Base-by-base conservation (phyloP, 2,329 filamentous ascomycete genomes). In the Hypoxylon rubiginosum region DNA sequence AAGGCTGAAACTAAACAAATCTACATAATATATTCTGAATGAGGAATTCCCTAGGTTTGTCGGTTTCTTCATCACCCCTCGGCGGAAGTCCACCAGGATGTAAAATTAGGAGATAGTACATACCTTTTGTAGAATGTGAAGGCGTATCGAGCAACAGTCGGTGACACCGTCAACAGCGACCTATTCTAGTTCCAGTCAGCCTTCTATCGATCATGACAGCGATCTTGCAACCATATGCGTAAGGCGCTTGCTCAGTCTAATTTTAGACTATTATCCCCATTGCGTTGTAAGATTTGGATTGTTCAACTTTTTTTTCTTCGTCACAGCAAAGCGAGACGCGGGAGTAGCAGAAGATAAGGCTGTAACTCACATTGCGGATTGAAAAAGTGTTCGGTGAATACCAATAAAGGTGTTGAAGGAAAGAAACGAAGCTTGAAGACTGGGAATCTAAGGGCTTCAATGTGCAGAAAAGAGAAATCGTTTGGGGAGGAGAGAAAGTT, bases 1-100 rank as follows among this genome's bases (percentile, higher is more conserved):
- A 89, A 89, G 87, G 87, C 87, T 89, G 86, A 89, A 89, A 89
- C 87, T 86, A 82, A 84, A 85, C 83, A 80, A 80, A 83, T 89
- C 87, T 82, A 89, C 87, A 89, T 88, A 66, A 76, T 87, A 73
- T 88, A 82, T 89, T 89, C 85, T 84, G 87, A 80, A 88, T 85
- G 87, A 89, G 87, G 86, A 89, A 89, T 89, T 86, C 86, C 67
- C 87, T 84, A 84, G 79, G 76, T 78, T 84, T 86, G 84, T 87
- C 80, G 82, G 80, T 83, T 83, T 83, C 82, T 83, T 88, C 87
- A 89, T 89, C 87, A 88, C 79, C 75, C 78, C 79, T 79, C 75
- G 77, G 36, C 78, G 76, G 52, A 4, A 24, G 50, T 24, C 41
- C 11, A 32, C 30, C 13, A 6, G 41, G 54, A 10, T 10, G 28